Base-by-base conservation (phyloP, 1,139 yeast genomes). In the Pichia sp. region DNA sequence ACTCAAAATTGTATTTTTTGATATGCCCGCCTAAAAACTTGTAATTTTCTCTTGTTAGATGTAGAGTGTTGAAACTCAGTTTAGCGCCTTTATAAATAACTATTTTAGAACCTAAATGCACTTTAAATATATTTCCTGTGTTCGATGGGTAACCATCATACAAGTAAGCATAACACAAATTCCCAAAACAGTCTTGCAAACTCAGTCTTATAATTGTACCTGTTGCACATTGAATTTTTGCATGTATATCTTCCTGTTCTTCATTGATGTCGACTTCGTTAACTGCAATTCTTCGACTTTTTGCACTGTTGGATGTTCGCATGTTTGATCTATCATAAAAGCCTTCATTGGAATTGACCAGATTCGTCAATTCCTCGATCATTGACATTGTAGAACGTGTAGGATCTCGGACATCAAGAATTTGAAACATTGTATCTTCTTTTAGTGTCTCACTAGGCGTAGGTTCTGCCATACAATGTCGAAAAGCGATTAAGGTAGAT, bases 331-430 rank as follows among this genome's bases (percentile, higher is more conserved):
- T 48, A 43, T 62, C 65, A 16, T 53, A 50, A 34, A 50, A 58
- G 0, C 58, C 57, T 11, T 54, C 53, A 41, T 59, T 59, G 1
- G 45, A 50, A 44, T 63, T 62, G 8, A 59, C 45, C 24, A 55
- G 33, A 35, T 55, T 57, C 1, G 46, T 50, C 28, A 68, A 51
- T 3, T 55, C 56, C 47, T 70, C 75, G 6, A 69, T 52, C 45
- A 64, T 66, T 5, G 61, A 47, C 25, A 67, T 47, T 16, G 58
- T 56, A 0, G 75, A 66, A 25, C 50, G 54, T 2, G 66, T 55
- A 7, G 66, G 51, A 53, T 71, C 67, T 46, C 65, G 61, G 1
- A 69, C 51, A 53, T 66, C 67, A 5, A 71, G 57, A 3, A 71
- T 60, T 55, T 71, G 75, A 49, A 70, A 69, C 7, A 71, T 34